These are phyloP conservation scores for Citrus inodora DNA, from an alignment of 345 rosid genomes.

Conservation along the genomic window DNA sequence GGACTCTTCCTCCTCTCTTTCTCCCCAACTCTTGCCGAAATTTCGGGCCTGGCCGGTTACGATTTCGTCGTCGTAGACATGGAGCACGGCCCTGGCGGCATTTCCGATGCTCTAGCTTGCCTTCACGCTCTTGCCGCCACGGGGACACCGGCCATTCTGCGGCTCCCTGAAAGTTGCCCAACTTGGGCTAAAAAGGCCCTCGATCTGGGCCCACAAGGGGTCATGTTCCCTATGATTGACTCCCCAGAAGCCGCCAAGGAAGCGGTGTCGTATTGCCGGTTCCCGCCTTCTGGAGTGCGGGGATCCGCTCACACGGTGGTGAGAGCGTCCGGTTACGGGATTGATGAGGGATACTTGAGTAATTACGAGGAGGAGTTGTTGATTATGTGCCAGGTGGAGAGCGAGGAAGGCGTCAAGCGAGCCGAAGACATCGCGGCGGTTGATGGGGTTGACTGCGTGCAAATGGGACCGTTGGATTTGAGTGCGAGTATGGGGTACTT, in stretches of 20 bases:
- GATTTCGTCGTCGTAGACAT: slow-evolving; percentile 87
- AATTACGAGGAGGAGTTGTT: slow-evolving; percentile 64
- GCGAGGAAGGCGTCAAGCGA: slow-evolving; percentile 59
- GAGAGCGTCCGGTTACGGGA: slow-evolving; percentile 75
- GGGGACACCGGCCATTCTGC: slow-evolving; percentile 60
- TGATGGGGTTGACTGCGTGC: slow-evolving; percentile 88
- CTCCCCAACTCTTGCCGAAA: slow-evolving; percentile 93
- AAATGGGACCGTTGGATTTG: slow-evolving; percentile 94
- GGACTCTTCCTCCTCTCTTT: slow-evolving; percentile 79
- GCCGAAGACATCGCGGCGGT: slow-evolving; percentile 73
- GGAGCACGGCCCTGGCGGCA: slow-evolving; percentile 96
- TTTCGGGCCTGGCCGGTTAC: slow-evolving; percentile 77
- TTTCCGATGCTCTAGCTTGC: slow-evolving; percentile 62
- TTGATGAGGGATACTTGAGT: slow-evolving; percentile 73
- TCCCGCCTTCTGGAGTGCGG: slow-evolving; percentile 75
- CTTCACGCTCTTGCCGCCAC: slow-evolving; percentile 65
- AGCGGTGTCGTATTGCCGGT: slow-evolving; percentile 81
- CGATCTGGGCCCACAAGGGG: slow-evolving; percentile 85
- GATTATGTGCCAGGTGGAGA: slow-evolving; percentile 94
- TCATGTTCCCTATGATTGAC: slow-evolving; percentile 95
- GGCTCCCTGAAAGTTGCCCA: slow-evolving; percentile 69
- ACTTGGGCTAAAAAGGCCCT: slow-evolving; percentile 89
- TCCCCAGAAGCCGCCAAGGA: slow-evolving; percentile 51
- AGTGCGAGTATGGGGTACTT: slow-evolving; percentile 84
- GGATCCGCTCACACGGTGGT: slow-evolving; percentile 88